Evolutionary conservation across 2,329 filamentous ascomycete species (phyloP).

Genomic region (Xylaria hypoxylon): DNA sequence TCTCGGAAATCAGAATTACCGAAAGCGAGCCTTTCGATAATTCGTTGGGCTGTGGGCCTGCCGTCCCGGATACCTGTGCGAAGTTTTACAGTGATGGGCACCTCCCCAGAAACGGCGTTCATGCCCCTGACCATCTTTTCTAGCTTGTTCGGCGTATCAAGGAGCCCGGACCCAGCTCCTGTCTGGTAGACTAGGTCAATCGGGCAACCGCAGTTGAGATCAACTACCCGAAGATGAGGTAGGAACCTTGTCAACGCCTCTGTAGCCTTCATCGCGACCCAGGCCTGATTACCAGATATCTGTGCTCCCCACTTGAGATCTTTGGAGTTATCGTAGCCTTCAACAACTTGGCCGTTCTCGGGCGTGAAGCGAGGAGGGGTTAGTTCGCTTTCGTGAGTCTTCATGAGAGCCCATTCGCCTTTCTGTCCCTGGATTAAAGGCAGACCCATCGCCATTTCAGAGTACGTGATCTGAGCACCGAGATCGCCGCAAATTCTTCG

Average conservation of each 20-base stretch:
- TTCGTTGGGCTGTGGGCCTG: conserved; percentile 80
- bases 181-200: conserved; percentile 93
- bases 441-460: conserved; percentile 96
- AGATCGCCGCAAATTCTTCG: conserved; percentile 88
- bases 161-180: conserved; percentile 88
- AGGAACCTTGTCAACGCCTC: conserved; percentile 82
- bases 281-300: conserved; percentile 91
- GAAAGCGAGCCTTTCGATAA: conserved; percentile 85
- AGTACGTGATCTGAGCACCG: conserved; percentile 93
- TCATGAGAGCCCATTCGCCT: conserved; percentile 94
- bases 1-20: conserved; percentile 79
- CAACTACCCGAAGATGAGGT: conserved; percentile 88
- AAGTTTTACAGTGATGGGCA: conserved; percentile 95
- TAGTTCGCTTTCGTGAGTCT: conserved; percentile 87
- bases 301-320: conserved; percentile 93
- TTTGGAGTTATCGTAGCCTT: conserved; percentile 82
- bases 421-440: conserved; percentile 91
- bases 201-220: conserved; percentile 96
- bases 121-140: conserved; percentile 96
- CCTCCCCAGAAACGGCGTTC: conserved; percentile 90
- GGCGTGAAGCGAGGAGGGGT: conserved; percentile 75
- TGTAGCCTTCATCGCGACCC: conserved; percentile 88
- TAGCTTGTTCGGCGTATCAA: conserved; percentile 88
- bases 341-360: conserved; percentile 66
- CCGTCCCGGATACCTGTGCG: conserved; percentile 88